A percentile compares a stretch with the other conserved stretches of the same genome.
These are phyloP conservation scores for Trichosporon coremiiforme DNA, from an alignment of 1,284 basidiomycete genomes.

Conservation along the genomic window DNA sequence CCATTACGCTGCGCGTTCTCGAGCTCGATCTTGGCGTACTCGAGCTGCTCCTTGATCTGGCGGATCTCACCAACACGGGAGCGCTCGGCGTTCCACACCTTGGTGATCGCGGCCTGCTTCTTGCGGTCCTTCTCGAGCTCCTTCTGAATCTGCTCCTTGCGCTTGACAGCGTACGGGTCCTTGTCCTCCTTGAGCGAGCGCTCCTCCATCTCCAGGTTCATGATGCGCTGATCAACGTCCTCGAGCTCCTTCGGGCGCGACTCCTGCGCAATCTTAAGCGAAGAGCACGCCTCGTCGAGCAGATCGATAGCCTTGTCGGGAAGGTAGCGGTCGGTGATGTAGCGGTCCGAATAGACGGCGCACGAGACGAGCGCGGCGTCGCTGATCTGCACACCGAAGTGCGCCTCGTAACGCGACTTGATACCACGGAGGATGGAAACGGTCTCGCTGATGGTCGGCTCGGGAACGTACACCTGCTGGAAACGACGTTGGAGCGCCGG, in stretches of 20 bases:
- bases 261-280: slow-evolving; percentile 87
- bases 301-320: slow-evolving; percentile 86
- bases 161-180: slow-evolving; percentile 76
- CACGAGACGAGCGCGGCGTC: slow-evolving; percentile 82
- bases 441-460: slow-evolving; percentile 81
- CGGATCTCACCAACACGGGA: slow-evolving; percentile 75
- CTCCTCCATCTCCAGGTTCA: slow-evolving; percentile 86
- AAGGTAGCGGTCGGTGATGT: slow-evolving; percentile 80
- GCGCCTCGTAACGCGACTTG: slow-evolving; percentile 79
- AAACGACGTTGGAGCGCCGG: slow-evolving; percentile 87
- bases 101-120: slow-evolving; percentile 66
- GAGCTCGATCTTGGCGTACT: slow-evolving; percentile 79
- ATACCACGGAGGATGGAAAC: slow-evolving; percentile 87
- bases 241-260: slow-evolving; percentile 86
- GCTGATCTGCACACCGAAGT: slow-evolving; percentile 87
- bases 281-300: slow-evolving; percentile 84
- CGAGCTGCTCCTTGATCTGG: slow-evolving; percentile 72
- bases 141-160: slow-evolving; percentile 64
- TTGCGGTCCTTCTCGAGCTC: slow-evolving; percentile 68
- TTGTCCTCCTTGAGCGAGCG: slow-evolving; percentile 86
- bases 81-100: slow-evolving; percentile 77
- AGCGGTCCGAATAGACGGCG: slow-evolving; percentile 78
- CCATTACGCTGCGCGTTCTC: slow-evolving; percentile 85
- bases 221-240: slow-evolving; percentile 75
- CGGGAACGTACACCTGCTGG: slow-evolving; percentile 82